Evolutionary conservation across 2,329 filamentous ascomycete genomes (phyloP).

Genomic region (Colletotrichum higginsianum): DNA sequence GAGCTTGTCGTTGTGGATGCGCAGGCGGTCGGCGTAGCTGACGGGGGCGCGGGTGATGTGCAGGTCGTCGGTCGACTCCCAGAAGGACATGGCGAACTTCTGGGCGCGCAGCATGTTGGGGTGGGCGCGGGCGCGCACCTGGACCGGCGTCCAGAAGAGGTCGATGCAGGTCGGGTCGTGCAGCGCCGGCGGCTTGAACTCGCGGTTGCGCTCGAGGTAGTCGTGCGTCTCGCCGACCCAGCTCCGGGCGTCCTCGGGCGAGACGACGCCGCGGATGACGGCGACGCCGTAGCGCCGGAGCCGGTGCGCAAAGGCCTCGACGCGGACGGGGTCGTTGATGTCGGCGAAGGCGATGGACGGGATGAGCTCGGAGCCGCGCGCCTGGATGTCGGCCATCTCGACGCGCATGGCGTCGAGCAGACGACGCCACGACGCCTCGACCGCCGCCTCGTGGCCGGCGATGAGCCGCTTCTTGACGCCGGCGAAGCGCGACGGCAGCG

Average conservation of each 20-base stretch:
- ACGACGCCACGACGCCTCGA: slow-evolving; percentile 58
- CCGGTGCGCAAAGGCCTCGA: slow-evolving; percentile 47
- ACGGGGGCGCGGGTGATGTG: slow-evolving; percentile 65
- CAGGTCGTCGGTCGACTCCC: slow-evolving; percentile 64
- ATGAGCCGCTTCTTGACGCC: slow-evolving; percentile 58
- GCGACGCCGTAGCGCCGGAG: slow-evolving; percentile 52
- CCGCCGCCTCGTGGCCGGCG: slow-evolving; percentile 53
- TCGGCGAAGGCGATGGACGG: slow-evolving; percentile 60
- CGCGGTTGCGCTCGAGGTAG: slow-evolving; percentile 67
- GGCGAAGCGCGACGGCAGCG: slow-evolving; percentile 58
- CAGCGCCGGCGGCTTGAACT: slow-evolving; percentile 63
- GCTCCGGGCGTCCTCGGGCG: slow-evolving; percentile 47
- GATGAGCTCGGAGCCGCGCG: slow-evolving; percentile 53
- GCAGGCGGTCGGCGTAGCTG: slow-evolving; percentile 73
- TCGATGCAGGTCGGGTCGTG: slow-evolving; percentile 80
- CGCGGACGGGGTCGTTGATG: slow-evolving; percentile 48
- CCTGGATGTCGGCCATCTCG: slow-evolving; percentile 57
- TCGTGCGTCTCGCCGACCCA: slow-evolving; percentile 67
- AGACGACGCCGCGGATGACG: slow-evolving; percentile 52
- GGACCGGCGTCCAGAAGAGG: slow-evolving; percentile 69
- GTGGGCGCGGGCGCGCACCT: slow-evolving; percentile 57
- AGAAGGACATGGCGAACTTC: slow-evolving; percentile 67
- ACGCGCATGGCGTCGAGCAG: slow-evolving; percentile 54
- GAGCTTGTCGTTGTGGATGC: slow-evolving; percentile 59
- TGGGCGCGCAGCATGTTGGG: slow-evolving; percentile 57